A percentile compares a stretch with the other conserved stretches of the same genome.
Conservation (phyloP, 2,329 filamentous ascomycete species). For the Colletotrichum cuscutae region DNA sequence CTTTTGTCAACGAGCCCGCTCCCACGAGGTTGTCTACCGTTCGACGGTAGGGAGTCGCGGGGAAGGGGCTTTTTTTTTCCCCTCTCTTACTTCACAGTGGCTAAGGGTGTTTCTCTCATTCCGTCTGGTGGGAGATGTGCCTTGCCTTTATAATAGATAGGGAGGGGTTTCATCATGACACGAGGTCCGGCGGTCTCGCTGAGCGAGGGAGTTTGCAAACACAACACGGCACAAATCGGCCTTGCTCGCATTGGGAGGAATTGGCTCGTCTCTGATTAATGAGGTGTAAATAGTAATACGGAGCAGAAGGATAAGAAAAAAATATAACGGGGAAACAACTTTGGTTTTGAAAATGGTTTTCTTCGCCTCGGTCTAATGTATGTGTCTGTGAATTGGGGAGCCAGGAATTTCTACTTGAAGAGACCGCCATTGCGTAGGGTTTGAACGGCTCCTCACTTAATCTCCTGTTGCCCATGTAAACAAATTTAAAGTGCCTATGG, state of each 20-base stretch:
- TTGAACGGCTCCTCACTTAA: no score
- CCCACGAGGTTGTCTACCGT: background rate
- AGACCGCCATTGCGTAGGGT: no score
- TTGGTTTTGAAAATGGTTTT: background rate
- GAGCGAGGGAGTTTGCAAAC: background rate
- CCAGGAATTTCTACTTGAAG: no score
- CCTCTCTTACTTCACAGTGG: no score
- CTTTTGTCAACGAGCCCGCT: constrained; percentile 8
- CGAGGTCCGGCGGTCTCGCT: background rate
- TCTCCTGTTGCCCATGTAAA: no score
- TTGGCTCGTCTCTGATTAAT: background rate
- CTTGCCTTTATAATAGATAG: background rate
- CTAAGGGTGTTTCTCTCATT: background rate
- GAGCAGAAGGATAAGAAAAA: background rate
- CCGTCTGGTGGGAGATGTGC: background rate
- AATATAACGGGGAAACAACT: background rate
- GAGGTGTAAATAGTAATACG: constrained; percentile 14
- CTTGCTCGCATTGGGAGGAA: background rate
- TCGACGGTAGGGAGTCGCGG: background rate
- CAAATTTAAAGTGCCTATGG: no score
- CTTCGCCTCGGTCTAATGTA: background rate
- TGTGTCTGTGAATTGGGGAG: background rate
- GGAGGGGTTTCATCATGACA: background rate
- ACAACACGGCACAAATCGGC: no score
- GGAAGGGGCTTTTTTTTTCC: background rate